These are phyloP conservation scores for Terfezia boudieri DNA, from an alignment of 495 filamentous ascomycete genomes.

Conservation along the genomic window DNA sequence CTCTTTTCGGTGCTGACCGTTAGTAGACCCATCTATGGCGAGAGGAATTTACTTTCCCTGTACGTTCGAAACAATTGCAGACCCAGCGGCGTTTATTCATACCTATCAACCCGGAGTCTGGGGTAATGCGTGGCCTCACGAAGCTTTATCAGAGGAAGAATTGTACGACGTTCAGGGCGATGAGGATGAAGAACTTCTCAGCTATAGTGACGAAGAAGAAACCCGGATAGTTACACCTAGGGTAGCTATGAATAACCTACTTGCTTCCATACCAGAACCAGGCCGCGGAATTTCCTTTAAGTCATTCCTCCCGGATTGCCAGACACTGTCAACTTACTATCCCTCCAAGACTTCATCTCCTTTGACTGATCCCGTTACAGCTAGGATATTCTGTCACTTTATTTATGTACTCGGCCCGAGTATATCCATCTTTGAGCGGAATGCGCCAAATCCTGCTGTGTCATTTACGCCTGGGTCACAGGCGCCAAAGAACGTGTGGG, in stretches of 20 bases:
- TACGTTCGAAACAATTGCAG: too few species aligned
- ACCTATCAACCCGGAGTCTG: not conserved
- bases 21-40: too few species aligned
- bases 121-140: not conserved
- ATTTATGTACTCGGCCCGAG: conserved; percentile 70
- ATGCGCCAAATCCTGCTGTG: conserved; percentile 43
- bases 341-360: conserved; percentile 57
- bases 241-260: conserved; percentile 4
- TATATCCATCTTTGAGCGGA: conserved; percentile 70
- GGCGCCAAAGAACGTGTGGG: conserved; percentile 19
- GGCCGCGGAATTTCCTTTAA: conserved; percentile 29
- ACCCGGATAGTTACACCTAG: conserved; percentile 6
- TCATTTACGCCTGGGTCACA: conserved; percentile 16
- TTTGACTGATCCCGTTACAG: conserved; percentile 59
- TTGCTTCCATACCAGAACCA: conserved; percentile 1
- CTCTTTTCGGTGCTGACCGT: too few species aligned
- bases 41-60: too few species aligned
- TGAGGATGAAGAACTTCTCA: conserved; percentile 1
- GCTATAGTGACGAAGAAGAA: conserved; percentile 16
- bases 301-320: conserved; percentile 40
- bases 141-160: not conserved
- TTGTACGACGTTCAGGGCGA: not conserved
- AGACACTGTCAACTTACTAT: conserved; percentile 56
- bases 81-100: too few species aligned
- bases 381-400: conserved; percentile 80